Base-by-base conservation (phyloP, 139 green algal species). In the Haematococcus sp. region DNA sequence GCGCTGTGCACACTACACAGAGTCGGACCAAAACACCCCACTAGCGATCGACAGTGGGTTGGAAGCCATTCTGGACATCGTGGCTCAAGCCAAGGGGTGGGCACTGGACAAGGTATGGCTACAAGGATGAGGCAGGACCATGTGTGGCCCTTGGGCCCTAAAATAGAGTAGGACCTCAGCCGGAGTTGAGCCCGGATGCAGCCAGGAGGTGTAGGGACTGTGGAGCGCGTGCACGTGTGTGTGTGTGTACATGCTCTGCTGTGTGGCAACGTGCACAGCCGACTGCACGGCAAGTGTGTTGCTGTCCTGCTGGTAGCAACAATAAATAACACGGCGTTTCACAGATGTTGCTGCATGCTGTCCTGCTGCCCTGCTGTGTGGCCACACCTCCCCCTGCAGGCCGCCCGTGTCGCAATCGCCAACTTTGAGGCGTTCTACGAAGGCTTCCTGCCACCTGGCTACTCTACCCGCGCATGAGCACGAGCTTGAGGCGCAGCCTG, bases 11-110 rank as follows among this genome's bases (percentile, higher is more conserved):
- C n/a, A n/a, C n/a, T n/a, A n/a, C n/a, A n/a, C 58, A 65, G 69
- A 75, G 69, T 65, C 34, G 3, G 69, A 75, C 28, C 69, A 75
- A 4, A 75, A 75, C 55, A 75, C 69, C 2, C 69, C 69, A 19
- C 23, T 56, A 7, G 32, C 31, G 11, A 75, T 75, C 23, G 69
- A 75, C 34, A 20, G 16, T 31, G 54, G 34, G 7, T n/a, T 75
- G 56, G 32, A 22, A 19, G 33, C n/a, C 32, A 75, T 75, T 16
- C 34, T 66, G 31, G 31, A 20, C 16, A 19, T 75, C 22, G 54
- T 75, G 7, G 31, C 55, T 2, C 34, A 75, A 23, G 69, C 69
- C 1, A 75, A 75, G 34, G 69, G 56, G 3, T 75, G 69, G 69
- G 34, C 30, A 23, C 30, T 34, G 15, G 33, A 68, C 11, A 65